phyloP scores from a whole-genome alignment of 306 rosid species.

The Begonia masoniana region DNA sequence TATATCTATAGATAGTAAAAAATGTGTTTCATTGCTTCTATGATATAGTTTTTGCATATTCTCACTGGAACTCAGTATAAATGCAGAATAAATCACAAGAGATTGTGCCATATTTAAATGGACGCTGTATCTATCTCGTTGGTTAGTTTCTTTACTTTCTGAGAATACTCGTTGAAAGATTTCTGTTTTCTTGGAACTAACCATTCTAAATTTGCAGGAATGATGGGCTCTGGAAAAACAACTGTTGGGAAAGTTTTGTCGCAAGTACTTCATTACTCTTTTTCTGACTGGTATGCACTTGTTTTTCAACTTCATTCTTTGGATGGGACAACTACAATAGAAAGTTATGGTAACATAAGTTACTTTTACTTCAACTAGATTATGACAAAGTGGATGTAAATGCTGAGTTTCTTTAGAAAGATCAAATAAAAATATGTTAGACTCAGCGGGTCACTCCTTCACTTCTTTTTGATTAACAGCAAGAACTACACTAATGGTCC shows the following conservation, averaged over 20 bases:
- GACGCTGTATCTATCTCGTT: conserved; percentile 91
- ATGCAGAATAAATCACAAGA: conserved; percentile 70
- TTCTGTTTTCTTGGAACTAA: conserved; percentile 8
- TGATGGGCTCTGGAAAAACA: conserved; percentile 99
- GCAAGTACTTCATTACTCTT: conserved; percentile 61
- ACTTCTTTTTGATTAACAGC: too few relatives aligned
- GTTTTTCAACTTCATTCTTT: conserved; percentile 16
- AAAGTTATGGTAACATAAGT: too few relatives aligned
- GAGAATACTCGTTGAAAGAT: neutral
- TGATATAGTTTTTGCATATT: conserved; percentile 13
- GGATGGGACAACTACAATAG: too few relatives aligned
- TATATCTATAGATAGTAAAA: too few relatives aligned
- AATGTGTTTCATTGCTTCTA: conserved; percentile 12
- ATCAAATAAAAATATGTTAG: too few relatives aligned
- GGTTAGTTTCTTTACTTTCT: conserved; percentile 52
- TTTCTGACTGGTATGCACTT: conserved; percentile 50
- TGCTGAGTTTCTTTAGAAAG: too few relatives aligned
- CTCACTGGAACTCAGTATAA: conserved; percentile 38
- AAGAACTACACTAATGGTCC: too few relatives aligned
- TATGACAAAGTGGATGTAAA: too few relatives aligned
- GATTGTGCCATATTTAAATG: conserved; percentile 54
- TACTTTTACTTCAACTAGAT: too few relatives aligned
- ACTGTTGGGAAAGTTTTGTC: conserved; percentile 88
- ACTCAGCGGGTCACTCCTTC: too few relatives aligned
- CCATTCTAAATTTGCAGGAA: conserved; percentile 47